Conservation (phyloP, 2,329 filamentous ascomycete species). For the Xylaria sp. region DNA sequence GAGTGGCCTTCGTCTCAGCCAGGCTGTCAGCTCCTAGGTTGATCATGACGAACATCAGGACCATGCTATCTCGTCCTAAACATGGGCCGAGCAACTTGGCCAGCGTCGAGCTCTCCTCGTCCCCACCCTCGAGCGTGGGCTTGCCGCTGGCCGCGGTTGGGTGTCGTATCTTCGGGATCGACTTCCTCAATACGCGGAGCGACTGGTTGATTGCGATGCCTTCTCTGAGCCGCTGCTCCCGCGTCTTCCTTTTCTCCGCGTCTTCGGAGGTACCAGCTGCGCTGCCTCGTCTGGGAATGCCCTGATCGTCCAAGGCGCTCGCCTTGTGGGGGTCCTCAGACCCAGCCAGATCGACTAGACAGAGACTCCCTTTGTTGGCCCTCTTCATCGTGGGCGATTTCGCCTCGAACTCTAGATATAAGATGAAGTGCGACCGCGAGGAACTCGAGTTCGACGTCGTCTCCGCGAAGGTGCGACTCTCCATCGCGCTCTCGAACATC, state of each 20-base stretch:
- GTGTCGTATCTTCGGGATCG: slow-evolving; percentile 21
- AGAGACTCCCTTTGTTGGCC: slow-evolving; percentile 87
- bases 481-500: slow-evolving; percentile 80
- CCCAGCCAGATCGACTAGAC: slow-evolving; percentile 75
- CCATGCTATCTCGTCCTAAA: slow-evolving; percentile 41
- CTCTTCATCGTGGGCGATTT: slow-evolving; percentile 68
- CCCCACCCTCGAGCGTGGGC: slow-evolving; percentile 26
- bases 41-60: slow-evolving; percentile 48
- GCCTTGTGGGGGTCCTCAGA: slow-evolving; percentile 24
- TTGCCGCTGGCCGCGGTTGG: not conserved
- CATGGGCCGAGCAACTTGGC: slow-evolving; percentile 42
- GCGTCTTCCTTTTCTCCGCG: not conserved
- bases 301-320: not conserved
- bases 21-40: slow-evolving; percentile 33
- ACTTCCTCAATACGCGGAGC: slow-evolving; percentile 18
- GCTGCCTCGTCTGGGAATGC: not conserved
- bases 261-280: not conserved
- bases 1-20: slow-evolving; percentile 34
- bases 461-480: slow-evolving; percentile 87
- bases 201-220: slow-evolving; percentile 43
- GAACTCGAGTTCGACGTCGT: slow-evolving; percentile 94
- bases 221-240: slow-evolving; percentile 32
- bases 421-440: slow-evolving; percentile 92
- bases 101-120: slow-evolving; percentile 34
- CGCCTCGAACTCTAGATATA: slow-evolving; percentile 81